Evolutionary conservation across 495 filamentous ascomycete species (phyloP), one percentile per base, ranked within the genome.

Genomic region (Aspergillus mulundensis): DNA sequence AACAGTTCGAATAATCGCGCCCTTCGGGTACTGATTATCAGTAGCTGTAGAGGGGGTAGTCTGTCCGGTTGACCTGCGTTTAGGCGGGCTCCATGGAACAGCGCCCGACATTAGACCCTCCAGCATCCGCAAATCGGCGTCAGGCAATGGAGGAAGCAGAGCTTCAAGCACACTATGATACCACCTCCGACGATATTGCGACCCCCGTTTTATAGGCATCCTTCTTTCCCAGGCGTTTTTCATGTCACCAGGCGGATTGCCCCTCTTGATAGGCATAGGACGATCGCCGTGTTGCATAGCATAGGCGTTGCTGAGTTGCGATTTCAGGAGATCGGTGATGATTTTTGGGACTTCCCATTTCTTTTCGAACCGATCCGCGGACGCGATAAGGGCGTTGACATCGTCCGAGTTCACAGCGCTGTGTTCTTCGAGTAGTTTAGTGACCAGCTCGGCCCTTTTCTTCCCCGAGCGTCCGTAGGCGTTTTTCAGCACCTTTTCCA

Each of bases 401-500:
- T 61, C 62, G 10, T 56, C 34, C 8, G 65, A 69, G 5, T 78
- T 18, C 57, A 40, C 0, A 78, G 72, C 10, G 69, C 51, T 15
- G 11, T 36, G 6, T 18, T 75, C 60, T 12, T 64, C 53, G 14
- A 84, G 57, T 25, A 91, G 57, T 0, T 75, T 61, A 1, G 66
- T 39, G 23, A 89, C 51, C 21, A 96, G 72, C 41, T 86, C 70
- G 34, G 86, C 82, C 45, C 85, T 77, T 41, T 88, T 81, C 60
- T 72, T 82, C 15, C 93, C 92, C 3, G 70, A 69, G 25, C 93
- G 84, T 3, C 91, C 94, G 67, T 95, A 94, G 24, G 87, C 81
- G 42, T 80, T 60, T 5, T 78, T 60, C 19, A 96, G 67, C 11
- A 96, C 75, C 36, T 77, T 85, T 25, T 81, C 70, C 24, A 96